A percentile compares a stretch with the other conserved stretches of the same genome.
These are phyloP conservation scores for Triticum timopheevii DNA, from an alignment of 176 grass and related monocot species.

Conservation along the genomic window DNA sequence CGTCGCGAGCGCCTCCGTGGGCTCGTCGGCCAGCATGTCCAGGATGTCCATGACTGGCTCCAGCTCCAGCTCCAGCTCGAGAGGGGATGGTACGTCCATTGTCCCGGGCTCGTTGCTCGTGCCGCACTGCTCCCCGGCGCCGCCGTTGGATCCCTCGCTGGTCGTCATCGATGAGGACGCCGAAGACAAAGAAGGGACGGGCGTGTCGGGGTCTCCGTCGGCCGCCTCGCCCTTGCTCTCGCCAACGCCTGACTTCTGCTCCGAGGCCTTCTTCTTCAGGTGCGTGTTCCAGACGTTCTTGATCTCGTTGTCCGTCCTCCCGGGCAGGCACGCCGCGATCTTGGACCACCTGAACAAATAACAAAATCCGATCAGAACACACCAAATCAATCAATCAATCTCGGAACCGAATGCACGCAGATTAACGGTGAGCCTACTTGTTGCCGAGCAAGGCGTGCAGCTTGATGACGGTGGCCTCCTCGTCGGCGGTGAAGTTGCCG, in stretches of 20 bases:
- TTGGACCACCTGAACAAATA: conserved; percentile 65
- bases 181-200: conserved; percentile 10
- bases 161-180: conserved; percentile 35
- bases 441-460: conserved; percentile 75
- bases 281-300: conserved; percentile 98
- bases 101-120: conserved; percentile 34
- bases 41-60: conserved; percentile 28
- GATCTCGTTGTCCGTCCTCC: conserved; percentile 97
- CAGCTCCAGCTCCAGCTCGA: neutral
- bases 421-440: conserved; percentile 45
- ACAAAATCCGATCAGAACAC: neutral
- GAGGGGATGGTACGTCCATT: neutral
- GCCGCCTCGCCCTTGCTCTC: neutral
- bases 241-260: neutral
- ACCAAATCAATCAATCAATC: neutral
- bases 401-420: neutral
- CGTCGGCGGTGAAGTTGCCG: conserved; percentile 72
- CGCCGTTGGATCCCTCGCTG: conserved; percentile 23
- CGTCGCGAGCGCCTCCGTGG: neutral
- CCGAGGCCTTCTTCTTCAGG: conserved; percentile 71
- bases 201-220: neutral
- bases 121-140: conserved; percentile 45
- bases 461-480: conserved; percentile 81
- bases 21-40: conserved; percentile 35
- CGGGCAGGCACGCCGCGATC: conserved; percentile 75